Evolutionary conservation across 371 early-diverging fungal species (phyloP).

Genomic region (Mucor sp.): DNA sequence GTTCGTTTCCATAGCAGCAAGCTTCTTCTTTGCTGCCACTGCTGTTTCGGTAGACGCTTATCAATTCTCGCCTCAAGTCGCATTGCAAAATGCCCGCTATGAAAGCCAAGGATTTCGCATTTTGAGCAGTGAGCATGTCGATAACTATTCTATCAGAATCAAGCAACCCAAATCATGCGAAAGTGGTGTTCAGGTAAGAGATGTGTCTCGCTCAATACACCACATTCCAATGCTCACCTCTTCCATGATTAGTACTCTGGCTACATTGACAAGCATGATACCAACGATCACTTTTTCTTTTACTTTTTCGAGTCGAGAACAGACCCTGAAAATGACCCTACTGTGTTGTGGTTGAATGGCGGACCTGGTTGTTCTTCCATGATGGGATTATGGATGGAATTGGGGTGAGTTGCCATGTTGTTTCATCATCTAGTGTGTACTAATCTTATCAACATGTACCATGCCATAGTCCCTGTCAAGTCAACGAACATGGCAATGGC

Average conservation of each 20-base stretch:
- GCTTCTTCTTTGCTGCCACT: neutral
- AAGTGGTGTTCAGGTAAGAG: constrained; percentile 26
- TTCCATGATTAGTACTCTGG: constrained; percentile 29
- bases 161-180: constrained; percentile 36
- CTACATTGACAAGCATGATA: constrained; percentile 31
- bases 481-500: constrained; percentile 56
- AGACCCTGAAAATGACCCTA: constrained; percentile 71
- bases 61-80: neutral
- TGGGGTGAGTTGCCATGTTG: constrained; percentile 41
- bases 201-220: neutral
- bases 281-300: constrained; percentile 75
- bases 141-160: constrained; percentile 31
- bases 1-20: neutral
- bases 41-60: neutral
- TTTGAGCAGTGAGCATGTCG: constrained; percentile 2
- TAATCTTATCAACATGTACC: neutral
- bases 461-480: constrained; percentile 59
- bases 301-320: constrained; percentile 87
- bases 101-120: constrained; percentile 14
- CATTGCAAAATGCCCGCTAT: neutral
- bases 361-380: constrained; percentile 88
- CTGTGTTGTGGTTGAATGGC: constrained; percentile 84
- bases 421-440: too few species aligned
- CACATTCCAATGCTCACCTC: neutral
- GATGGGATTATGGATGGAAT: constrained; percentile 83